phyloP scores from a whole-genome alignment of 352 stramenopile genomes.

The Globisporangium radiosum region DNA sequence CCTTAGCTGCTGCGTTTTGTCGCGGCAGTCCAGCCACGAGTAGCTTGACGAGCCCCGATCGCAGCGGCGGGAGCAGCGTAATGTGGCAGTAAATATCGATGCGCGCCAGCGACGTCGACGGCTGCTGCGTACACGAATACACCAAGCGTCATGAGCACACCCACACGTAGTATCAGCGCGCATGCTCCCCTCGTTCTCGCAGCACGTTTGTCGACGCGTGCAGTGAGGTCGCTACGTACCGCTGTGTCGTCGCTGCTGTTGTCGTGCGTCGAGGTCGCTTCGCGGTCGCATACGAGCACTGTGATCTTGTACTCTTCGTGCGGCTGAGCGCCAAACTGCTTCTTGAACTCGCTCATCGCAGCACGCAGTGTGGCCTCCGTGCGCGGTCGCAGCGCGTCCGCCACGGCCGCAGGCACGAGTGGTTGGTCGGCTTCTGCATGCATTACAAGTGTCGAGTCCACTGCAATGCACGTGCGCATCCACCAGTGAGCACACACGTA shows the following conservation, averaged over 20 bases:
- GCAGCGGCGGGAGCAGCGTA: conserved; percentile 52
- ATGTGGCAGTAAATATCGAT: conserved; percentile 73
- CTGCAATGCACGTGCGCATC: conserved; percentile 16
- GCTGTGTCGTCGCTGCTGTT: neutral
- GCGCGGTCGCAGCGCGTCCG: conserved; percentile 40
- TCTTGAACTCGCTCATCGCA: conserved; percentile 58
- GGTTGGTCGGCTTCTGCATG: conserved; percentile 11
- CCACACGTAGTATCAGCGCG: no score
- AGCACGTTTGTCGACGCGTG: no score
- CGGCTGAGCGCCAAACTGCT: conserved; percentile 28
- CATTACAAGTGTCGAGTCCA: conserved; percentile 70
- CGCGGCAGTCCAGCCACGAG: conserved; percentile 56
- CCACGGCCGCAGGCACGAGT: conserved; percentile 21
- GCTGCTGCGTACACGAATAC: neutral
- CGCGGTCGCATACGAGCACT: conserved; percentile 50
- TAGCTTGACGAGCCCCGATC: conserved; percentile 60
- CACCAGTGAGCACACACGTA: neutral
- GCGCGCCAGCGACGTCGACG: conserved; percentile 10
- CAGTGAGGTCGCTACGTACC: neutral
- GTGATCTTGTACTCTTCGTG: conserved; percentile 83
- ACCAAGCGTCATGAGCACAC: no score
- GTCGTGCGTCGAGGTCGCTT: conserved; percentile 4
- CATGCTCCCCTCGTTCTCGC: no score
- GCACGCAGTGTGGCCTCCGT: conserved; percentile 58
- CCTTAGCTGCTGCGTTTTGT: conserved; percentile 70